Percentiles rank a stretch among this genome's conserved stretches.
Conservation (phyloP, 1,139 yeast genomes). For the Suhomyces chickasaworum region DNA sequence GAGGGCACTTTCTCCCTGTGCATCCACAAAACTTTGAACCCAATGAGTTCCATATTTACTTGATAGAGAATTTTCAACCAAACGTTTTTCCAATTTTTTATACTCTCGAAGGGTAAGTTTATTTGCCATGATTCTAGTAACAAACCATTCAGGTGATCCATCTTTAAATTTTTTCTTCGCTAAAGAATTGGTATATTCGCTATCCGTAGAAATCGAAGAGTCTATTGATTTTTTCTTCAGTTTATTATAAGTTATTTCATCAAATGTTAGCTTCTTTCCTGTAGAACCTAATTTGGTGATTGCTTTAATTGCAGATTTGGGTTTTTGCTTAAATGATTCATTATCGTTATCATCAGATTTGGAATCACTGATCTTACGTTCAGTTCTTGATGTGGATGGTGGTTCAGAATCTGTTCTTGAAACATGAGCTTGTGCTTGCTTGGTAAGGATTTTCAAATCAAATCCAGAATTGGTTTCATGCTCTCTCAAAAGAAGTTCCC, state of each 20-base stretch:
- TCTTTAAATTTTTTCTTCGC: slow-evolving; percentile 33
- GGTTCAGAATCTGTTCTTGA: slow-evolving; percentile 6
- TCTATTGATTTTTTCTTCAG: slow-evolving; percentile 20
- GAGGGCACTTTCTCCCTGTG: slow-evolving; percentile 50
- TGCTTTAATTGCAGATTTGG: slow-evolving; percentile 17
- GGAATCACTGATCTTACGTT: slow-evolving; percentile 1
- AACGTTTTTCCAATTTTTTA: slow-evolving; percentile 37
- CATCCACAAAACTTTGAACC: slow-evolving; percentile 36
- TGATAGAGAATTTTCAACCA: slow-evolving; percentile 25
- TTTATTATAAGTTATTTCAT: slow-evolving; percentile 15
- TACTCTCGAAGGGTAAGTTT: slow-evolving; percentile 38
- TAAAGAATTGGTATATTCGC: slow-evolving; percentile 8
- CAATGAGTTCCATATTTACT: slow-evolving; percentile 27
- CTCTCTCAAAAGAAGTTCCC: slow-evolving; percentile 50
- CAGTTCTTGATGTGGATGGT: slow-evolving; percentile 1
- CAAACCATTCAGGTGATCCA: slow-evolving; percentile 49
- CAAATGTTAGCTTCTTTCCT: slow-evolving; percentile 17
- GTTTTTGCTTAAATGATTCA: slow-evolving; percentile 14
- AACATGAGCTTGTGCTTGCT: slow-evolving; percentile 15
- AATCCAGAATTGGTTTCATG: slow-evolving; percentile 42
- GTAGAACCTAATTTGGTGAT: slow-evolving; percentile 17
- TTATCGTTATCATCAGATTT: slow-evolving; percentile 8
- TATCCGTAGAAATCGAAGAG: slow-evolving; percentile 16
- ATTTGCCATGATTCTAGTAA: slow-evolving; percentile 38
- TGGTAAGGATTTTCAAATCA: slow-evolving; percentile 30